Evolutionary conservation across 176 grass and related monocot genomes (phyloP), one percentile per base, ranked within the genome.

Genomic region (Phragmites australis): DNA sequence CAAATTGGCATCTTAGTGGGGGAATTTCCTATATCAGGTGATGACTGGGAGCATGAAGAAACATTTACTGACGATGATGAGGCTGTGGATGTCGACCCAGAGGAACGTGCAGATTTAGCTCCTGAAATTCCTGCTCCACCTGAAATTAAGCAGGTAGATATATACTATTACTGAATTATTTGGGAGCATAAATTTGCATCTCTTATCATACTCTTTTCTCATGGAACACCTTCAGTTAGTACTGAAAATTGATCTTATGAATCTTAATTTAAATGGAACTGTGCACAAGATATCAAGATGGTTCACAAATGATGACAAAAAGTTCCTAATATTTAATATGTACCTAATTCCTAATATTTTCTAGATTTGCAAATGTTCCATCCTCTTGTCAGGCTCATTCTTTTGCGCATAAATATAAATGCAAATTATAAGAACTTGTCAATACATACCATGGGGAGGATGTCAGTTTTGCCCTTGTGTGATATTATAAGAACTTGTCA

Each of bases 11-110:
- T 60, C 25, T 68, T 80, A 74, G 53, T 50, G 19, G 34, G 34
- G 42, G 23, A 73, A 32, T 82, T 76, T 12, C n/a, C 13, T 61
- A 72, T 47, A 57, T 81, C 74, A 98, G 96, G 96, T 78, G 96
- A 98, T 88, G 96, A 98, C 43, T 98, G 96, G 96, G 96, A 98
- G 62, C 96, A 98, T 54, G 96, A 98, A 89, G 96, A 98, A 77
- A 94, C 83, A 82, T 98, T 95, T 67, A 98, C 96, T 40, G 96
- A 98, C 3, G 96, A 98, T 73, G 96, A 98, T 67, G 96, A 98
- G 86, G 96, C 96, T 27, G 96, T 95, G 45, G 96, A 93, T 56
- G 93, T 93, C 26, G 84, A 98, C 75, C 90, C 90, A 79, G 92
- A 95, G 81, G 96, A 98, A 82, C 85, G 92, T 50, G 92, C 91